Evolutionary conservation across 140 eudicot genomes (phyloP).

Genomic region (Bidens hawaiensis): DNA sequence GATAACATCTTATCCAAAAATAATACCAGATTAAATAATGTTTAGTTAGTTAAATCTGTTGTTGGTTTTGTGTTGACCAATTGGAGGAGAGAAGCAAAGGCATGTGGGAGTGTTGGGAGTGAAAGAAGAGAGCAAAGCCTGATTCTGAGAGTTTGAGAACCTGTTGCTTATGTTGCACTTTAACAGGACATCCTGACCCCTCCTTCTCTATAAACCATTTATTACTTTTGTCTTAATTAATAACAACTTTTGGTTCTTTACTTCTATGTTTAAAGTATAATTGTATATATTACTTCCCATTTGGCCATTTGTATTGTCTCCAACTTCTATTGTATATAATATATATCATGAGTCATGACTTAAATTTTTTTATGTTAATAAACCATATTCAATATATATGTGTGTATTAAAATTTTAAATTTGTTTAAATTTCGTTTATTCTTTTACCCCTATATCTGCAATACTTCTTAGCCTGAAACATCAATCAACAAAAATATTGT

Average conservation of each 20-base stretch:
- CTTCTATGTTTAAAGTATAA: background rate
- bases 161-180: constrained; percentile 41
- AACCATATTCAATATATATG: too few species aligned
- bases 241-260: background rate
- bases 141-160: constrained; percentile 32
- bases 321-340: background rate
- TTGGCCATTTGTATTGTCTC: background rate
- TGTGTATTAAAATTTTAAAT: too few species aligned
- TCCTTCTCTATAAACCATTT: constrained; percentile 9
- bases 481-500: too few species aligned
- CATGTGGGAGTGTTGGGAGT: constrained; percentile 29
- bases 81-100: constrained; percentile 7
- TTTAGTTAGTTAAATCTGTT: constrained; percentile 6
- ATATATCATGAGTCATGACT: too few species aligned
- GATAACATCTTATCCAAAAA: constrained; percentile 3
- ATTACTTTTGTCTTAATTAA: constrained; percentile 6
- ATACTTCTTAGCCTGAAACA: too few species aligned
- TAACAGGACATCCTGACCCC: constrained; percentile 38
- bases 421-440: too few species aligned
- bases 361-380: background rate
- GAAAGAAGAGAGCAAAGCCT: constrained; percentile 10
- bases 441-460: too few species aligned
- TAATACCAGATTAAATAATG: background rate
- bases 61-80: constrained; percentile 12
- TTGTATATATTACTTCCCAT: too few species aligned